Evolutionary conservation across 106 monocot species (phyloP), one percentile per base, ranked within the genome.

Genomic region (Dioscorea dumetorum): DNA sequence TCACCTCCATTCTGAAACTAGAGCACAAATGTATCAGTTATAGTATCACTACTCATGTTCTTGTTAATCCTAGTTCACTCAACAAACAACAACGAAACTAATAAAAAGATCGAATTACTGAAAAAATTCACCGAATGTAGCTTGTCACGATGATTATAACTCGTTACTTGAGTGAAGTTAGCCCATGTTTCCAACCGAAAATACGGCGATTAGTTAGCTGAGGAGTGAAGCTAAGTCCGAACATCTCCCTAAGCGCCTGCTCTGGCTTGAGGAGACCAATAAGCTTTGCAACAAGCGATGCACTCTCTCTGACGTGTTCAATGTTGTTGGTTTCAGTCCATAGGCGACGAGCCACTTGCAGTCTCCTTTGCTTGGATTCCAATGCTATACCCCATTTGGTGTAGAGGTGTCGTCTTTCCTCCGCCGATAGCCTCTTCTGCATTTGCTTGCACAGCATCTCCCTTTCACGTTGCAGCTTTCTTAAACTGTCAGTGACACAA

Each of bases 151-250:
- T 3, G 28, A 28, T 28, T 28, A 3, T 28, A 28, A 28, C 28
- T 28, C 14, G 23, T 75, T 54, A 76, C 17, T 24, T 56, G 57
- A 76, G 58, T 17, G 63, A 73, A 48, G 77, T 67, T 48, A 41
- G 66, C 17, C 79, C 67, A 11, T 65, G 33, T 63, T 56, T 87
- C 81, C 88, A 84, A 70, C 81, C 82, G 57, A 60, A 87, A 60
- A 86, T 84, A 62, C 81, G 77, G 4, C 74, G 72, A 53, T 33
- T 72, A 17, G 48, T 51, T 34, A 17, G 60, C 23, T 77, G 81
- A 0, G 90, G 82, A 17, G 79, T 73, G 56, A 90, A 97, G 68
- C 84, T 89, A 14, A 97, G 78, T 17, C 84, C 88, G 50, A 97
- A 85, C 91, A 97, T 89, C 74, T 97, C 88, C 71, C 81, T 86